These are phyloP conservation scores for Candida berthetii DNA, from an alignment of 805 yeast genomes.

Conservation along the genomic window DNA sequence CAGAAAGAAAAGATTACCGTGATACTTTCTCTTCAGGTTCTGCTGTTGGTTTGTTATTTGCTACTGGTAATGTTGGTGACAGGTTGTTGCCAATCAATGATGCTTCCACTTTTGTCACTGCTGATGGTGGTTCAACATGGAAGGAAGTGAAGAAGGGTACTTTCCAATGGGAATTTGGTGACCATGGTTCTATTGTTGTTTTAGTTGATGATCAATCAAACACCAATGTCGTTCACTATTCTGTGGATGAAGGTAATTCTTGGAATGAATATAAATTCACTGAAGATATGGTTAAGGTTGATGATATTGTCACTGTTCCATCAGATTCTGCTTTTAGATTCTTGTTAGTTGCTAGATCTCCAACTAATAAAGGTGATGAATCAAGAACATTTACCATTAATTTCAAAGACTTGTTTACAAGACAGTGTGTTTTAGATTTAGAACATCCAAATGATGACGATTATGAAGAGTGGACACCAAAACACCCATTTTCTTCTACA, in stretches of 20 bases:
- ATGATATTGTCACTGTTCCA: slow-evolving; percentile 85
- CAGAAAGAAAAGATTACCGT: slow-evolving; percentile 78
- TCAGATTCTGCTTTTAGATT: slow-evolving; percentile 81
- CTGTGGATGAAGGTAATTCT: slow-evolving; percentile 72
- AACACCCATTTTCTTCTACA: slow-evolving; percentile 41
- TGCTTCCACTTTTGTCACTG: slow-evolving; percentile 67
- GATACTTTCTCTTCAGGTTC: slow-evolving; percentile 86
- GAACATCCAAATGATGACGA: slow-evolving; percentile 42
- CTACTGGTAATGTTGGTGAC: slow-evolving; percentile 85
- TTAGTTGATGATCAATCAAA: slow-evolving; percentile 51
- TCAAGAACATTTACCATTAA: slow-evolving; percentile 48
- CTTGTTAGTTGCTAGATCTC: slow-evolving; percentile 48
- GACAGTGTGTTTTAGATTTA: slow-evolving; percentile 49
- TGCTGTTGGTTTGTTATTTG: slow-evolving; percentile 83
- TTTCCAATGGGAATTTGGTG: slow-evolving; percentile 94
- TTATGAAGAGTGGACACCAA: slow-evolving; percentile 59
- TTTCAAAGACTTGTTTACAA: slow-evolving; percentile 40
- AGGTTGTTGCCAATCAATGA: slow-evolving; percentile 39
- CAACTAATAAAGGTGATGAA: slow-evolving; percentile 34
- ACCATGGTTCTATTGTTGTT: slow-evolving; percentile 82
- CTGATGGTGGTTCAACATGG: slow-evolving; percentile 92
- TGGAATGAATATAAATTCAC: slow-evolving; percentile 69
- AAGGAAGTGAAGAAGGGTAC: slow-evolving; percentile 66
- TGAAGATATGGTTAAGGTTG: slow-evolving; percentile 46
- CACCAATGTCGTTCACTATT: slow-evolving; percentile 56